Base-by-base conservation (phyloP, 2,329 filamentous ascomycete species). In the Beauveria sp. region DNA sequence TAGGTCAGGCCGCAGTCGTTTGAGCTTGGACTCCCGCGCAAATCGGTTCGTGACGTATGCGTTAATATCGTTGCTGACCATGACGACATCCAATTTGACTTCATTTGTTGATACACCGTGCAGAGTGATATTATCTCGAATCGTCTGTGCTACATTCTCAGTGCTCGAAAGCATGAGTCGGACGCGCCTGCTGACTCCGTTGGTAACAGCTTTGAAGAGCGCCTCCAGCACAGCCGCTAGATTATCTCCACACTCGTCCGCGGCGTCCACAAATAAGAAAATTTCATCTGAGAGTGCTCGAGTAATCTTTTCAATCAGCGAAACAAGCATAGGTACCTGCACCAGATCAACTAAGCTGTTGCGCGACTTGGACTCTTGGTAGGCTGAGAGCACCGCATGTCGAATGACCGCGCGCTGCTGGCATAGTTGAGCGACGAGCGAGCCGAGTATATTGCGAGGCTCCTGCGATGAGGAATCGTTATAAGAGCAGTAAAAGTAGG, bases 401-500 rank as follows among this genome's bases (percentile, higher is more conserved):
- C 48, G 28, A 2, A 44, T 46, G n/a, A 10, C 14, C 2, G 53
- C 12, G 8, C 26, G 43, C 34, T 57, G 51, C 6, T 22, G 30
- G 30, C 30, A 44, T 9, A 61, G 52, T 28, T 57, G 59, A 12
- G 34, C 37, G 10, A 61, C 12, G n/a, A 61, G 34, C 8, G 52
- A 61, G 16, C 52, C 59, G 18, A 61, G 52, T n/a, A 61, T 50
- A 8, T 26, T 57, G 20, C 46, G 41, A 20, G 59, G 59, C 30
- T 57, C 18, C n/a, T 61, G 59, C 6, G 59, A 57, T 20, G 46
- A 55, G 4, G 52, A 47, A 18, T 50, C 48, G 46, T 61, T 61
- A 22, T 51, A 56, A 18, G 59, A 61, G 34, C 59, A 61, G 26
- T 61, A 61, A 50, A 61, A 61, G 46, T 61, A 51, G 3, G 53